phyloP scores from a whole-genome alignment of 129 eudicot species.

The Centaurea solstitialis region DNA sequence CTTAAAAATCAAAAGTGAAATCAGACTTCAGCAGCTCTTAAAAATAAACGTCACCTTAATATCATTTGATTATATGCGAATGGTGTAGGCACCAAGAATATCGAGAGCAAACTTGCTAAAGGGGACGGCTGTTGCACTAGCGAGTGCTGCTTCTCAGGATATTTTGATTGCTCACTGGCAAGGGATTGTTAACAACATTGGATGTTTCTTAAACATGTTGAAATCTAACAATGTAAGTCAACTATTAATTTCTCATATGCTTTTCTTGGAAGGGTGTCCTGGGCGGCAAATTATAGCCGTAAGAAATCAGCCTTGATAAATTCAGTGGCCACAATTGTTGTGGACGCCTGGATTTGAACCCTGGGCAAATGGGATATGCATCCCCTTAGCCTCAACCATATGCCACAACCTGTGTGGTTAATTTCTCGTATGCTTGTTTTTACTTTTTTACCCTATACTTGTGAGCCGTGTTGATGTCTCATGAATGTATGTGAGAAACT shows the following conservation, averaged over 20 bases:
- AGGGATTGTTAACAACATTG: constrained; percentile 89
- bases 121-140: constrained; percentile 77
- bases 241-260: neutral
- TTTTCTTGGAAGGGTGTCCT: neutral
- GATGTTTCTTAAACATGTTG: constrained; percentile 66
- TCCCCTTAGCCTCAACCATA: no score
- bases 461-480: constrained; percentile 13
- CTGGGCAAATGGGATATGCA: no score
- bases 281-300: no score
- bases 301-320: no score
- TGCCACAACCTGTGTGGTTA: no score
- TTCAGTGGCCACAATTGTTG: no score
- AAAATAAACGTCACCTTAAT: no score
- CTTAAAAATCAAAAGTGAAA: no score
- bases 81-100: constrained; percentile 89
- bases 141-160: constrained; percentile 91
- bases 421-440: neutral
- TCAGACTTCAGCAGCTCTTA: no score
- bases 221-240: constrained; percentile 75
- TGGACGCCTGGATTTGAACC: no score
- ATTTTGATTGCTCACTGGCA: constrained; percentile 91
- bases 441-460: neutral
- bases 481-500: neutral
- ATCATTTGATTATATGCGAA: neutral
- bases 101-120: constrained; percentile 79